Evolutionary conservation across 2,329 filamentous ascomycete genomes (phyloP), one percentile per base, ranked within the genome.

Genomic region (Fusarium succisae): DNA sequence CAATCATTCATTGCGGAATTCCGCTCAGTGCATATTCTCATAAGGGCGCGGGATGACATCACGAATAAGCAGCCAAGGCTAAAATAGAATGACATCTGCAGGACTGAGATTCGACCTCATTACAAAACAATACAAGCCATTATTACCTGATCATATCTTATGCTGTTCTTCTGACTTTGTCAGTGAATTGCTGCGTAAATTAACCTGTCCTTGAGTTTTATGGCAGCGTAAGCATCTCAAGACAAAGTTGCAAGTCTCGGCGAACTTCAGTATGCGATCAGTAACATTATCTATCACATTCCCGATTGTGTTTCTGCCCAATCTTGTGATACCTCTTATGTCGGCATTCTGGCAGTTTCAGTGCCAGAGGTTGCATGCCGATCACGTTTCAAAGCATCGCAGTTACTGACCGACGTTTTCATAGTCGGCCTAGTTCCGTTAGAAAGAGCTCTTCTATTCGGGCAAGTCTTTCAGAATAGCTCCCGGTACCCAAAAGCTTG

Each of bases 191-290:
- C 39, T n/a, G 9, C 8, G 41, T 43, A 24, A 12, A 6, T 17
- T 11, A 24, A 28, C 12, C 4, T 2, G 1, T 32, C 32, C 13
- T 28, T 15, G 45, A 15, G 18, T 0, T 28, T 48, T 4, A 0
- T 6, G 3, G 0, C 9, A 48, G 45, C 9, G 26, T 30, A 30
- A 22, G 14, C 6, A 17, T 7, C 11, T 28, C 11, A 10, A 41
- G 8, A 41, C 20, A 39, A 24, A 24, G 14, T 8, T 41, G 4
- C 24, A 39, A 18, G 24, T n/a, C 24, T 55, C 24, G n/a, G 24
- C 51, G 18, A 54, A 38, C 14, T 17, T 1, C 3, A 5, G 0
- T 7, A 41, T 28, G 0, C 3, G 11, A 41, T 18, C 20, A n/a
- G 24, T 55, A n/a, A 18, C 20, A 55, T 28, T 0, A n/a, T 18